A percentile compares a stretch with the other conserved stretches of the same genome.
Conservation (phyloP, 2,329 filamentous ascomycete genomes). For the Colletotrichum kahawae region DNA sequence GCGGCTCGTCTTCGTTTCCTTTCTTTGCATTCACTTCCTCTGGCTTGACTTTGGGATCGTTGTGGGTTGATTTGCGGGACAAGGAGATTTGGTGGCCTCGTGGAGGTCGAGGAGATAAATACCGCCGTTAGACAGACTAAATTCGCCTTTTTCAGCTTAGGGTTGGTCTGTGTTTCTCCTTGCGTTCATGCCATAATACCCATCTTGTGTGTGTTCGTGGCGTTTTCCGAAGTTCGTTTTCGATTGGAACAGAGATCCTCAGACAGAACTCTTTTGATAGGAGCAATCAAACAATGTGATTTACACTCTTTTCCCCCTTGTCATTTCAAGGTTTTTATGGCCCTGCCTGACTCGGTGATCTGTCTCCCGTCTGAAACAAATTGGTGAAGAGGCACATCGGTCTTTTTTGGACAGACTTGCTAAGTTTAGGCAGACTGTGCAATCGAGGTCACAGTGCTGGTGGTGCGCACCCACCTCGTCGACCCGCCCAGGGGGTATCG, state of each 20-base stretch:
- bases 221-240: slow-evolving; percentile 1
- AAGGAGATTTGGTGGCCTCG: background rate
- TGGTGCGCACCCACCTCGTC: background rate
- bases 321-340: background rate
- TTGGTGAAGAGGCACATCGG: background rate
- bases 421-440: background rate
- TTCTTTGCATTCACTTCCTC: background rate
- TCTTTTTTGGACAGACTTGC: background rate
- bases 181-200: slow-evolving; percentile 22
- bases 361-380: background rate
- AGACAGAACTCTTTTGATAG: background rate
- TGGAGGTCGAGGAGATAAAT: background rate
- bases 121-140: background rate
- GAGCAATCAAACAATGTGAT: background rate
- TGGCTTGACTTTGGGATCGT: background rate
- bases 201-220: slow-evolving; percentile 15
- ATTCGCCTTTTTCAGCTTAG: background rate
- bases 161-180: background rate
- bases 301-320: background rate
- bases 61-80: background rate
- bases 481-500: background rate
- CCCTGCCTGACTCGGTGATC: background rate
- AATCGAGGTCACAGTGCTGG: background rate
- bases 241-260: background rate
- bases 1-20: background rate